Percentiles rank a stretch among this genome's conserved stretches.
These are phyloP conservation scores for Perkinsus marinus DNA, from an alignment of 169 alveolate species.

Conservation along the genomic window DNA sequence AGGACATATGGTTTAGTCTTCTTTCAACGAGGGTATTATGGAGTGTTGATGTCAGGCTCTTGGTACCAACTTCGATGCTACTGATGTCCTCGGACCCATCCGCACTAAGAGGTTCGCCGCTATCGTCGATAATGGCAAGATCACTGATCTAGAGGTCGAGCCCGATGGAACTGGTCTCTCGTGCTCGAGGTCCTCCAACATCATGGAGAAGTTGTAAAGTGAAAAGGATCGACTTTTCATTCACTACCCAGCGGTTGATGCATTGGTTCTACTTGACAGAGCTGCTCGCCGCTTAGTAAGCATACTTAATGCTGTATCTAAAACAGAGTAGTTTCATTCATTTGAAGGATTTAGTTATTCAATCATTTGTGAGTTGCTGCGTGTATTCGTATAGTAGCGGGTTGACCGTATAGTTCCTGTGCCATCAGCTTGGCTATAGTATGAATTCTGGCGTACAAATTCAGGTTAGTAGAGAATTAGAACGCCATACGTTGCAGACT, in stretches of 20 bases:
- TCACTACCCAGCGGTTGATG: neutral
- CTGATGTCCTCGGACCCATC: neutral
- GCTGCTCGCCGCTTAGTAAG: neutral
- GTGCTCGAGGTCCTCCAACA: neutral
- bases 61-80: neutral
- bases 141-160: neutral
- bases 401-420: neutral
- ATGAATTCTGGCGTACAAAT: too few relatives aligned
- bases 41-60: neutral
- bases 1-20: too few relatives aligned
- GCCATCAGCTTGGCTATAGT: too few relatives aligned
- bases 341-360: neutral
- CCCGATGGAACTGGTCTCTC: neutral
- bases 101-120: neutral
- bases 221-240: neutral
- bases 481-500: too few relatives aligned
- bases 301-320: neutral
- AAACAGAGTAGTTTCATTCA: neutral
- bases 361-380: neutral
- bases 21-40: too few relatives aligned
- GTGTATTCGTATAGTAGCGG: neutral
- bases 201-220: neutral
- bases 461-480: too few relatives aligned
- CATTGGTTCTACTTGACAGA: neutral
- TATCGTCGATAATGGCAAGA: neutral